Evolutionary conservation across 1,139 yeast genomes (phyloP).

Genomic region (Taiozyma onychis): DNA sequence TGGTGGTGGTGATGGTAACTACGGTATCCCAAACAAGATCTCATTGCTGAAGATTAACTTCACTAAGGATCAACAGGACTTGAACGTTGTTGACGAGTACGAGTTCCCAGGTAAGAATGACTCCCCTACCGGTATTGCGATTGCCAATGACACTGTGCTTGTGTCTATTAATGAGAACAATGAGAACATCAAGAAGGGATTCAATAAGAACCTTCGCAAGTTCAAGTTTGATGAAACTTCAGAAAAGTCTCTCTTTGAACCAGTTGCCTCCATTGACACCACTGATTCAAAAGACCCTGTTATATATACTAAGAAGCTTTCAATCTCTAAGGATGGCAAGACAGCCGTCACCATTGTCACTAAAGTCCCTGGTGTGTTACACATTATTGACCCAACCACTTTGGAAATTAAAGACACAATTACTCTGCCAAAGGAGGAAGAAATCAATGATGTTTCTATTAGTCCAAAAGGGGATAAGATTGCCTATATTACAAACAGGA

Average conservation of each 20-base stretch:
- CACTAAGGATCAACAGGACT: slow-evolving; percentile 36
- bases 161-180: slow-evolving; percentile 72
- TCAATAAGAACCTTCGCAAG: slow-evolving; percentile 68
- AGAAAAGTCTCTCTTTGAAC: slow-evolving; percentile 55
- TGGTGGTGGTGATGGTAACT: slow-evolving; percentile 92
- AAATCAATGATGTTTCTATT: slow-evolving; percentile 42
- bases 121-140: slow-evolving; percentile 69
- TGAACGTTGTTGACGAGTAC: slow-evolving; percentile 61
- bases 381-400: slow-evolving; percentile 51
- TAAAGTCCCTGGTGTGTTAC: slow-evolving; percentile 47
- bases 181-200: slow-evolving; percentile 48
- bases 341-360: slow-evolving; percentile 64
- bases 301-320: slow-evolving; percentile 56
- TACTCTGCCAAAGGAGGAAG: slow-evolving; percentile 46
- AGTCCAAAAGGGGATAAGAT: slow-evolving; percentile 47
- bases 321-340: slow-evolving; percentile 46
- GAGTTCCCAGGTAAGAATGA: slow-evolving; percentile 59
- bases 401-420: slow-evolving; percentile 38
- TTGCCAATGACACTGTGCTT: slow-evolving; percentile 44
- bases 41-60: slow-evolving; percentile 50
- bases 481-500: slow-evolving; percentile 49
- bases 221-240: slow-evolving; percentile 50
- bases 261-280: slow-evolving; percentile 48
- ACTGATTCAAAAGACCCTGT: slow-evolving; percentile 34
- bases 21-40: slow-evolving; percentile 83